Base-by-base conservation (phyloP, 257 asterid genomes). In the Solanum clarkiae region DNA sequence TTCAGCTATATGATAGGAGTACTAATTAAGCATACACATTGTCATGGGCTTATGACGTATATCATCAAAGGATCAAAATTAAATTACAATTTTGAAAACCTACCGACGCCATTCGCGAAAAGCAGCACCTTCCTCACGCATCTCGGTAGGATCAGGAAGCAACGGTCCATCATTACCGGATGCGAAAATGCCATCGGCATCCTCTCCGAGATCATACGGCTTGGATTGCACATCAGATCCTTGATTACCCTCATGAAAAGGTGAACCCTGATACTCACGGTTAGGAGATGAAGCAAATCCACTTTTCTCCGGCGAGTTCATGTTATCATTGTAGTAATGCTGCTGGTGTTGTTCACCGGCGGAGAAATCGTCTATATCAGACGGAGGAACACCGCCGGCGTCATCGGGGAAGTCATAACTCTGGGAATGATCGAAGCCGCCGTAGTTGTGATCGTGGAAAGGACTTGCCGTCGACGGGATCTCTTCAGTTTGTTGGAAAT, bases 101-200 rank as follows among this genome's bases (percentile, higher is more conserved):
- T 84, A 95, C 99, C 98, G 97, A 17, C 98, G 97, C 99, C 99
- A 96, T 87, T 96, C 98, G 69, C 98, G 99, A 80, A 96, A 96
- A 6, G 98, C 98, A 13, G 91, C 84, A 75, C 96, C 97, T 88
- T 96, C 95, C 88, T 96, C 98, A 2, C 92, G 92, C 98, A 96
- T 96, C 93, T 95, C 89, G 80, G 74, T 84, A 10, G 98, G 98
- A 14, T 95, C 97, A 22, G 98, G 99, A 55, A 95, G 98, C 84
- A 95, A 79, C 24, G 98, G 98, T 4, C 98, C 97, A 49, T 88
- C 95, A 15, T 82, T 42, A 69, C 56, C 84, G 26, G 91, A 84
- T 51, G 91, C 84, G 89, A 94, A 93, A 18, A 93, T 80, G 22
- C 95, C 97, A 14, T 94, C 96, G 11, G 85, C 59, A 59, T 92